Conservation (phyloP, 306 rosid genomes). For the Fragaria ananassa region DNA sequence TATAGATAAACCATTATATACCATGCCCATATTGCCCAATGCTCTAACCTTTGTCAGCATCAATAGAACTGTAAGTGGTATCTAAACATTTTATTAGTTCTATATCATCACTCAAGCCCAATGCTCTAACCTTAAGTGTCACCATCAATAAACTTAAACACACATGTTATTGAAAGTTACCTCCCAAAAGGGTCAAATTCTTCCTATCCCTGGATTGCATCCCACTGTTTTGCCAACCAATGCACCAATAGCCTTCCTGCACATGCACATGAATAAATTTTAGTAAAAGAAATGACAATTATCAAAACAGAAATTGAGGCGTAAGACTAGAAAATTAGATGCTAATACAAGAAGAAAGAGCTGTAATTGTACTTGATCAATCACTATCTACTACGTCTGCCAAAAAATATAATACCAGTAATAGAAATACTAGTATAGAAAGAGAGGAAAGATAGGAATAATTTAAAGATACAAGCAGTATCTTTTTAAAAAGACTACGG, state of each 20-base stretch:
- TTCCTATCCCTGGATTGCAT: constrained; percentile 73
- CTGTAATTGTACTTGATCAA: not conserved
- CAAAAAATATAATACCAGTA: not conserved
- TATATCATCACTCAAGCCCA: not conserved
- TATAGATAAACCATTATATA: not conserved
- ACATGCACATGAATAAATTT: constrained; percentile 25
- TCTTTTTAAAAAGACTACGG: not conserved
- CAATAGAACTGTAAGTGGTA: not conserved
- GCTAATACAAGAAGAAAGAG: not conserved
- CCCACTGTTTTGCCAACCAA: constrained; percentile 99
- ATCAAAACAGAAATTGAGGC: constrained; percentile 1
- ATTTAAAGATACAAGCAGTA: not conserved
- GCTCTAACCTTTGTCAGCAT: not conserved
- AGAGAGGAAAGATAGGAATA: not conserved
- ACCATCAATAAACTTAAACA: not conserved
- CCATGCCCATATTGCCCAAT: not conserved
- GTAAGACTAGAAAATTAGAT: not conserved
- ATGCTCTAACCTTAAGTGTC: not conserved
- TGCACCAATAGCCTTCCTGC: constrained; percentile 85
- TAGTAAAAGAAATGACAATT: constrained; percentile 15
- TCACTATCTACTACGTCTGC: not conserved
- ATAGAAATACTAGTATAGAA: not conserved
- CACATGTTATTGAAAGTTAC: constrained; percentile 42
- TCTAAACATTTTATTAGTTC: not conserved
- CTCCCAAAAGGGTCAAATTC: constrained; percentile 93